These are phyloP conservation scores for Ochromonas danica DNA, from an alignment of 108 stramenopile genomes.

Conservation along the genomic window DNA sequence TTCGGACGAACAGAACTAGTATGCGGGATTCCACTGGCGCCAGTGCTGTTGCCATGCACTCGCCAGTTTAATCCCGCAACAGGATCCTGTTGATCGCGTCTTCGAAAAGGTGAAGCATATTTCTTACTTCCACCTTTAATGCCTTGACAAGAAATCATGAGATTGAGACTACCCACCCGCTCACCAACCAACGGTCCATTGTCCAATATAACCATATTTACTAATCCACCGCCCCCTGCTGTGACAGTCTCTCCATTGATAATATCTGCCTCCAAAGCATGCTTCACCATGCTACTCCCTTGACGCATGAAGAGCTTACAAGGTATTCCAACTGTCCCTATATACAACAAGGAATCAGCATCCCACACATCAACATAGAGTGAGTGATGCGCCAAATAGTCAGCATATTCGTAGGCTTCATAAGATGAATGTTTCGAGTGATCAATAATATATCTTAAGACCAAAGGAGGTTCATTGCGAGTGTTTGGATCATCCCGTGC, in stretches of 20 bases:
- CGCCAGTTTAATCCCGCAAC: constrained; percentile 47
- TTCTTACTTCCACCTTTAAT: constrained; percentile 6
- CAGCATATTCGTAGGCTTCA: constrained; percentile 49
- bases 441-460: constrained; percentile 55
- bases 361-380: constrained; percentile 64
- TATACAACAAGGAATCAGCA: constrained; percentile 54
- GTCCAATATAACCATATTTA: not conserved
- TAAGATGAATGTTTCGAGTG: constrained; percentile 27
- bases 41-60: not conserved
- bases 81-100: not conserved
- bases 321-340: constrained; percentile 56
- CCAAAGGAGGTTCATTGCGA: constrained; percentile 42
- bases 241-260: not conserved
- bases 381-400: constrained; percentile 50
- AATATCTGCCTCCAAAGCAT: constrained; percentile 50
- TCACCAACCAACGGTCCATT: constrained; percentile 31
- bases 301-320: constrained; percentile 57
- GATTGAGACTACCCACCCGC: constrained; percentile 41
- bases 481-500: constrained; percentile 32
- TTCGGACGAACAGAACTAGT: constrained; percentile 37
- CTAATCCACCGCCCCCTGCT: not conserved
- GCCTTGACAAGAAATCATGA: constrained; percentile 46
- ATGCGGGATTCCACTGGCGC: not conserved
- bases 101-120: not conserved
- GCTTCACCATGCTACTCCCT: constrained; percentile 47